Evolutionary conservation across 345 rosid species (phyloP), one percentile per base, ranked within the genome.

Genomic region (Mangifera indica): DNA sequence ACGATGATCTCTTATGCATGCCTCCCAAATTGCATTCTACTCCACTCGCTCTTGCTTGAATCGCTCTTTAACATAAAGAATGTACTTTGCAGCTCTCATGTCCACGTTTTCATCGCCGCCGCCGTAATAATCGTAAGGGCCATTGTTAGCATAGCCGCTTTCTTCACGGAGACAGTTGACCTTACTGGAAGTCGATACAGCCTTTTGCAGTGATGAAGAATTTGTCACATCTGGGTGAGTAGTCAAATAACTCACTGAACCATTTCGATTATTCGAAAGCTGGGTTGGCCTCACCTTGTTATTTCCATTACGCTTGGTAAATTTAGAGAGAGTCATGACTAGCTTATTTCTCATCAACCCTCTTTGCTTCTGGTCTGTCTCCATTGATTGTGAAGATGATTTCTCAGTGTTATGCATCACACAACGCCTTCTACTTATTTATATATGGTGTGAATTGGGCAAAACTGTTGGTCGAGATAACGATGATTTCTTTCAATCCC

Each of bases 31-130:
- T 42, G 55, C 52, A 37, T 68, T 69, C 4, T 72, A 26, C 37
- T 81, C 80, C 46, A 64, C 60, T 53, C 63, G 66, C 58, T 81
- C 82, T 2, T 63, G 63, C n/a, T 73, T 67, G 77, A 86, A 83
- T 61, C 83, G 75, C 60, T 86, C 83, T 22, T 67, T 81, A 69
- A 81, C 88, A n/a, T 20, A 10, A 0, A 76, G 57, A 57, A 84
- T 88, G 66, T 77, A 83, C 67, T 63, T 72, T 5, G 84, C 46
- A 7, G 88, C 86, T 73, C 75, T 81, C 60, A 17, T 10, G 65
- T 88, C 87, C 17, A 83, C 84, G 54, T 86, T 74, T 71, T 77
- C 87, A 15, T 84, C 88, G 11, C 72, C 86, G 6, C 67, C 72
- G n/a, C 72, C 86, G 9, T 60, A 74, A 40, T 25, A 37, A 18